Conservation (phyloP, 1,284 basidiomycete species). For the Megacollybia platyphylla region DNA sequence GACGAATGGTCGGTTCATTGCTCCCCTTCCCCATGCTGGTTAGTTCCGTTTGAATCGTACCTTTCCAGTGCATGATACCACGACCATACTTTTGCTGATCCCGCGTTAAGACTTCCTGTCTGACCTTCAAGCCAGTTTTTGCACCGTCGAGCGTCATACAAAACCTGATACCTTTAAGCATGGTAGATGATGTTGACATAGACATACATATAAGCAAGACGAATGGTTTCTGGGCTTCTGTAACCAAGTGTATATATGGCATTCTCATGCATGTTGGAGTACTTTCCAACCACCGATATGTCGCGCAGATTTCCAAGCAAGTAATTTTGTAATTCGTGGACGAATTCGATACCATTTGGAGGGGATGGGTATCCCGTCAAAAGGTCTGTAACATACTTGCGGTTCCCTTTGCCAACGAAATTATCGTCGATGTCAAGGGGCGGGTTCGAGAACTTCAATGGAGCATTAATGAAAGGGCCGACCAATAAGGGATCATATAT, state of each 20-base stretch:
- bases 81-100: constrained; percentile 17
- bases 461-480: constrained; percentile 32
- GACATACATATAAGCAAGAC: constrained; percentile 48
- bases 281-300: constrained; percentile 34
- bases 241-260: constrained; percentile 41
- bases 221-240: constrained; percentile 28
- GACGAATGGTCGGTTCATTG: constrained; percentile 1
- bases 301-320: constrained; percentile 35
- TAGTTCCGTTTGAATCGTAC: constrained; percentile 11
- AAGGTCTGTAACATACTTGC: too few relatives aligned
- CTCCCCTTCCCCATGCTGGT: not conserved
- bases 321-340: constrained; percentile 28
- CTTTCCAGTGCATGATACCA: constrained; percentile 24
- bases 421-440: constrained; percentile 23
- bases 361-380: too few relatives aligned
- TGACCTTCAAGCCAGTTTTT: constrained; percentile 44
- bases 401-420: constrained; percentile 15
- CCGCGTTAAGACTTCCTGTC: constrained; percentile 14
- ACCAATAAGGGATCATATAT: constrained; percentile 38
- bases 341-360: constrained; percentile 6
- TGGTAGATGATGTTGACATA: not conserved
- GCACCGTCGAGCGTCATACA: constrained; percentile 44
- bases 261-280: constrained; percentile 44
- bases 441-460: constrained; percentile 29
- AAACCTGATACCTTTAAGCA: constrained; percentile 27